Evolutionary conservation across 2,329 filamentous ascomycete species (phyloP), one percentile per base, ranked within the genome.

Genomic region (Cercospora zeae-maydis): DNA sequence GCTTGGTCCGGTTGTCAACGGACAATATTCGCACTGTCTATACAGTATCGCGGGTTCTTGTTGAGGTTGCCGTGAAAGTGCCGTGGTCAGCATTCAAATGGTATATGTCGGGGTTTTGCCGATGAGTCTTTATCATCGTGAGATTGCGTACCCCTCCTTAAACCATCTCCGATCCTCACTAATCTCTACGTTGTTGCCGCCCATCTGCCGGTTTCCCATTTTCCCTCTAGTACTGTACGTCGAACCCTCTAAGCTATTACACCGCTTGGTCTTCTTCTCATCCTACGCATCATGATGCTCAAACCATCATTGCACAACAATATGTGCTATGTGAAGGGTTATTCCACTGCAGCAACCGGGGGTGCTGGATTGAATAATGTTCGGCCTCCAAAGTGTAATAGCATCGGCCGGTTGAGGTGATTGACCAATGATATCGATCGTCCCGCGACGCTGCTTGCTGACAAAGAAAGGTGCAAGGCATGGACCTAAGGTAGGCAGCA

Each of bases 161-260:
- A 88, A 91, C 88, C 89, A 92, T 47, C 89, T 80, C 74, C 88
- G 85, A 36, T 75, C 78, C 27, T 88, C 83, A 0, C 64, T 69
- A 58, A 91, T 88, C 72, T 81, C 82, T 37, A 91, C 80, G 74
- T 91, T 87, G 66, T 91, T 91, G 0, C 85, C 89, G 71, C 88
- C 90, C 88, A 91, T 91, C 80, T 88, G 85, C 51, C 88, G 78
- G 81, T 91, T 91, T 63, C 84, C 79, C 88, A 91, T 92, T 55
- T 85, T 78, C 0, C 89, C 89, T 69, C 90, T 84, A 1, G 83
- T 80, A 0, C 85, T 86, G 75, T 91, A 91, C 0, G 88, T 91
- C 89, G 88, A 91, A 72, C 92, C 88, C 72, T 92, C 89, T 10
- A 96, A 82, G 0, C 92, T 92, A 72, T 96, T 96, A 49, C 89